Conservation (phyloP, 257 asterid genomes). For the Linaria vulgaris region DNA sequence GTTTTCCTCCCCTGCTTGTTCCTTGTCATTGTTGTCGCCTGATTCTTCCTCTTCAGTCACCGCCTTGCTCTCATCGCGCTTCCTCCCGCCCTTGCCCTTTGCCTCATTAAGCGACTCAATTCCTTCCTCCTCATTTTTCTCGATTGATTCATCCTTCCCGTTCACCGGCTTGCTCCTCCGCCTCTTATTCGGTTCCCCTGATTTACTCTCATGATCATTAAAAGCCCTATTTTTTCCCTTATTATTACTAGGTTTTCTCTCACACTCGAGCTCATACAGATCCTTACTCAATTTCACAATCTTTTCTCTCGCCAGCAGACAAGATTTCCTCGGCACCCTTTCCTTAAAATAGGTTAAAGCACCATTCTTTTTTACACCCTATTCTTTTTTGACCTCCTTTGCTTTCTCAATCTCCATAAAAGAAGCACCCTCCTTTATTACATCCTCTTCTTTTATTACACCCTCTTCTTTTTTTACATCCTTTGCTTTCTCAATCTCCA, state of each 20-base stretch:
- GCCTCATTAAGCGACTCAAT: conserved; percentile 12
- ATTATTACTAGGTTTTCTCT: conserved; percentile 18
- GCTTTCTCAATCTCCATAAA: conserved; percentile 20
- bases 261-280: conserved; percentile 10
- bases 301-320: conserved; percentile 37
- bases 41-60: too few species aligned
- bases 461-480: background rate
- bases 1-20: too few species aligned
- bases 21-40: too few species aligned
- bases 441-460: too few species aligned
- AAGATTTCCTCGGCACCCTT: conserved; percentile 33
- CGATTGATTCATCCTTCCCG: conserved; percentile 21
- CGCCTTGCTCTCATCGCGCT: too few species aligned
- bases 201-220: conserved; percentile 11
- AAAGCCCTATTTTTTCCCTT: conserved; percentile 26
- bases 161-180: conserved; percentile 19
- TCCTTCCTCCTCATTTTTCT: conserved; percentile 12
- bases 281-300: conserved; percentile 30
- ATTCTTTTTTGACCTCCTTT: conserved; percentile 1
- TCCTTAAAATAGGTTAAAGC: background rate
- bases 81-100: too few species aligned
- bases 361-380: too few species aligned
- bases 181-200: conserved; percentile 17
- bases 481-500: conserved; percentile 23
- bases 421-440: conserved; percentile 17